Evolutionary conservation across 805 yeast genomes (phyloP).

Genomic region (Candida oleophila): DNA sequence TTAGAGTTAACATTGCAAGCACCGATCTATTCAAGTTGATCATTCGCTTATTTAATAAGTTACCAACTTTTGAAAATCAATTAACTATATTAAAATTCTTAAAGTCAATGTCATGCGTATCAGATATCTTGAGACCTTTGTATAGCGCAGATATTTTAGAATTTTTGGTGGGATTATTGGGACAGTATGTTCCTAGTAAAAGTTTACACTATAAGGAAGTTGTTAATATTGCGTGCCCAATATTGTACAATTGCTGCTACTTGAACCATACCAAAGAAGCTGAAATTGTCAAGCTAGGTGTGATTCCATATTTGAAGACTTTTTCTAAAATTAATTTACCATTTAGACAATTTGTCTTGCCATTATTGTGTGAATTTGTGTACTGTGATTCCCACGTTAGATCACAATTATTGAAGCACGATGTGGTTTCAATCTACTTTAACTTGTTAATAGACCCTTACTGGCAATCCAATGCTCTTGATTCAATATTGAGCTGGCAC

Average conservation of each 20-base stretch:
- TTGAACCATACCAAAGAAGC: constrained; percentile 44
- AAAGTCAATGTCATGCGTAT: constrained; percentile 39
- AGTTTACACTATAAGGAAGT: constrained; percentile 34
- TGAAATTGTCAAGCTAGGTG: constrained; percentile 47
- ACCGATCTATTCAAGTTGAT: constrained; percentile 40
- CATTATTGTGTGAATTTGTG: constrained; percentile 52
- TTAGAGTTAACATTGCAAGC: constrained; percentile 37
- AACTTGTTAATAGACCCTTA: constrained; percentile 48
- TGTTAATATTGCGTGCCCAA: constrained; percentile 46
- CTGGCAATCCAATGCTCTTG: constrained; percentile 58
- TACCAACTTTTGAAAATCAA: constrained; percentile 29
- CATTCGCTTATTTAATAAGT: constrained; percentile 36
- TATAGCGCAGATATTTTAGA: constrained; percentile 44
- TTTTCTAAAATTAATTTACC: constrained; percentile 41
- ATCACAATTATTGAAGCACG: constrained; percentile 31
- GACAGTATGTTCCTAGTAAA: constrained; percentile 24
- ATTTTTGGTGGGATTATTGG: constrained; percentile 35
- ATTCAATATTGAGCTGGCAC: constrained; percentile 44
- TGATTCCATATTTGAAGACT: constrained; percentile 43
- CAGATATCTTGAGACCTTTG: constrained; percentile 29
- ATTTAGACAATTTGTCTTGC: constrained; percentile 51
- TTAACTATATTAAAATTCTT: constrained; percentile 43
- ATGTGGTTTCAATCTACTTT: constrained; percentile 39
- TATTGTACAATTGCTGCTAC: constrained; percentile 51
- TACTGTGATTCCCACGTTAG: constrained; percentile 43